Evolutionary conservation across 306 rosid species (phyloP).

Genomic region (barrel medic (Medicago truncatula)): DNA sequence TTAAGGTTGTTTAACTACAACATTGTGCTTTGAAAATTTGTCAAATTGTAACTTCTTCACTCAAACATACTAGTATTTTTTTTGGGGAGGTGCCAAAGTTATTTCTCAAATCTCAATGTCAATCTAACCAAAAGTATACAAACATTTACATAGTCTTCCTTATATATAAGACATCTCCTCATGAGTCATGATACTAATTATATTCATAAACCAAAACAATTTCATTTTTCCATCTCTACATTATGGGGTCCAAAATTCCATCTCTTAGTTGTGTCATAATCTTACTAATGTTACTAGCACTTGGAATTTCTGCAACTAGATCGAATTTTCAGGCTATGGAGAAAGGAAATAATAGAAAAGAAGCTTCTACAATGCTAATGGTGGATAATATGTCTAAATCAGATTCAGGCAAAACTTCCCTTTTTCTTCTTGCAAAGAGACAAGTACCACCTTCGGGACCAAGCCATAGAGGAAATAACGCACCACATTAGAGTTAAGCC

Average conservation of each 20-base stretch:
- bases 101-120: slow-evolving; percentile 46
- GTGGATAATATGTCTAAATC: neutral
- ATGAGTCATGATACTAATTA: neutral
- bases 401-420: slow-evolving; percentile 8
- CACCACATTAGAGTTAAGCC: slow-evolving; percentile 23
- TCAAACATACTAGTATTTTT: slow-evolving; percentile 11
- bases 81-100: slow-evolving; percentile 46
- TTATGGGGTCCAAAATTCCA: slow-evolving; percentile 36
- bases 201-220: slow-evolving; percentile 6
- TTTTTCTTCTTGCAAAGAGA: slow-evolving; percentile 32
- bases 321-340: slow-evolving; percentile 3
- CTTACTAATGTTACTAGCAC: neutral
- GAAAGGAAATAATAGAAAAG: neutral
- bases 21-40: neutral
- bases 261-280: slow-evolving; percentile 16
- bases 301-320: slow-evolving; percentile 14
- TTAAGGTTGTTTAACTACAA: slow-evolving; percentile 24
- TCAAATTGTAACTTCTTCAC: slow-evolving; percentile 27
- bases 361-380: slow-evolving; percentile 15
- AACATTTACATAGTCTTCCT: neutral
- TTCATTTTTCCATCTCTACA: neutral
- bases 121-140: slow-evolving; percentile 32
- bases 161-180: neutral
- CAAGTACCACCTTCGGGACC: slow-evolving; percentile 46
- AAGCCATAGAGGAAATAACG: slow-evolving; percentile 42